phyloP scores from a whole-genome alignment of 169 alveolate species.

The Cryptosporidium meleagridis region DNA sequence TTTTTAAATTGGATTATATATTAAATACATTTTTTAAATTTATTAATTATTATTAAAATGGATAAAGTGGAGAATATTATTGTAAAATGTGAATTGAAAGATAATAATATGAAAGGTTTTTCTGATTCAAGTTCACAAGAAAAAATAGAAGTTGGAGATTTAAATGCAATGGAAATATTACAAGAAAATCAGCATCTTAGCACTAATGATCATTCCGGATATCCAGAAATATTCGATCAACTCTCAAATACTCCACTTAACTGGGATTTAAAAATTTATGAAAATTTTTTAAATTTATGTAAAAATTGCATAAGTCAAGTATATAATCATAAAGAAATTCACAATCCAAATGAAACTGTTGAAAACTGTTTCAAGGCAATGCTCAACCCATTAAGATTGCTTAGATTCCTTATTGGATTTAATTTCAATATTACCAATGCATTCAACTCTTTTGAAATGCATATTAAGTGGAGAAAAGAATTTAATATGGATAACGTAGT shows the following conservation, averaged over 20 bases:
- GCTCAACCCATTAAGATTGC: slow-evolving; percentile 55
- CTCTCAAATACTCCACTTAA: slow-evolving; percentile 36
- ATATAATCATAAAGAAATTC: not conserved
- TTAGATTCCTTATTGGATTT: slow-evolving; percentile 48
- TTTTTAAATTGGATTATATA: not conserved
- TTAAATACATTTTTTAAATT: not conserved
- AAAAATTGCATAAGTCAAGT: slow-evolving; percentile 9
- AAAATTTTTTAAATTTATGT: slow-evolving; percentile 27
- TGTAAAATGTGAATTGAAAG: slow-evolving; percentile 31
- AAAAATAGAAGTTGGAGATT: slow-evolving; percentile 34
- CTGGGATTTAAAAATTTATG: slow-evolving; percentile 37
- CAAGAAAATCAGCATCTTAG: not conserved
- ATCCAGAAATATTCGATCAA: slow-evolving; percentile 21
- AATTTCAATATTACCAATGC: slow-evolving; percentile 41
- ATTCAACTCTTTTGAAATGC: slow-evolving; percentile 27
- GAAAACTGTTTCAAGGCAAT: slow-evolving; percentile 51
- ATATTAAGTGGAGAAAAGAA: slow-evolving; percentile 70
- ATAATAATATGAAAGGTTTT: not conserved
- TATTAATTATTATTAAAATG: not conserved
- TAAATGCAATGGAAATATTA: not conserved
- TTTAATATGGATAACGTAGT: slow-evolving; percentile 59
- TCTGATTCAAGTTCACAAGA: slow-evolving; percentile 50
- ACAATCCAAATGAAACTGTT: slow-evolving; percentile 15
- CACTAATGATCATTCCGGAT: not conserved
- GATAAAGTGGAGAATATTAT: not conserved